phyloP scores from a whole-genome alignment of 192 early-diverging fungal genomes.

The Coemansia sp. region DNA sequence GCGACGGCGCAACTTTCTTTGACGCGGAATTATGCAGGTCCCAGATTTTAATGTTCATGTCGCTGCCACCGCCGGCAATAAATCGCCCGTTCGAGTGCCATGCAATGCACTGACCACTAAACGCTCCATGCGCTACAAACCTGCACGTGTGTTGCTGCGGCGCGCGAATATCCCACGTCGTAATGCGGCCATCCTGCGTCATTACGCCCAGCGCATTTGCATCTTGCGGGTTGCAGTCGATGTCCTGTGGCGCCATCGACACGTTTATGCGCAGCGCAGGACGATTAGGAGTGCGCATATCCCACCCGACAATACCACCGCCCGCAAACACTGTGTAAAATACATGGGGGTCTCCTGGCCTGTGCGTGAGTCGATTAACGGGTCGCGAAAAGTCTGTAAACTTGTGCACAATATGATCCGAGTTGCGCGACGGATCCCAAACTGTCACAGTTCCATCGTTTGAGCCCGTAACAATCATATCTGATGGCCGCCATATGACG shows the following conservation, averaged over 20 bases:
- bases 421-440: constrained; percentile 40
- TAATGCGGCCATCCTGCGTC: constrained; percentile 33
- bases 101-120: constrained; percentile 28
- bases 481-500: constrained; percentile 47
- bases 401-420: constrained; percentile 27
- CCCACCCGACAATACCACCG: constrained; percentile 33
- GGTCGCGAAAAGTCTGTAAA: constrained; percentile 24
- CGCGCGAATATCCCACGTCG: constrained; percentile 37
- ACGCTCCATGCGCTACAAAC: constrained; percentile 28
- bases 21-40: constrained; percentile 29
- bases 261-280: constrained; percentile 20
- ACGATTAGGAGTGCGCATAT: constrained; percentile 22
- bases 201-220: constrained; percentile 32
- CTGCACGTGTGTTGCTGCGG: background rate
- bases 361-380: constrained; percentile 41
- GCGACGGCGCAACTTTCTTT: constrained; percentile 24
- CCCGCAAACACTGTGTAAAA: constrained; percentile 40
- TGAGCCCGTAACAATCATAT: constrained; percentile 43
- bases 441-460: constrained; percentile 37
- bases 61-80: constrained; percentile 48
- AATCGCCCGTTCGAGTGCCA: constrained; percentile 53
- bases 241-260: constrained; percentile 24
- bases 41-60: constrained; percentile 50
- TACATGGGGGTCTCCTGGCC: constrained; percentile 38
- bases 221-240: constrained; percentile 47